These are phyloP conservation scores for Coprinopsis marcescibilis DNA, from an alignment of 768 basidiomycete species.

Conservation along the genomic window DNA sequence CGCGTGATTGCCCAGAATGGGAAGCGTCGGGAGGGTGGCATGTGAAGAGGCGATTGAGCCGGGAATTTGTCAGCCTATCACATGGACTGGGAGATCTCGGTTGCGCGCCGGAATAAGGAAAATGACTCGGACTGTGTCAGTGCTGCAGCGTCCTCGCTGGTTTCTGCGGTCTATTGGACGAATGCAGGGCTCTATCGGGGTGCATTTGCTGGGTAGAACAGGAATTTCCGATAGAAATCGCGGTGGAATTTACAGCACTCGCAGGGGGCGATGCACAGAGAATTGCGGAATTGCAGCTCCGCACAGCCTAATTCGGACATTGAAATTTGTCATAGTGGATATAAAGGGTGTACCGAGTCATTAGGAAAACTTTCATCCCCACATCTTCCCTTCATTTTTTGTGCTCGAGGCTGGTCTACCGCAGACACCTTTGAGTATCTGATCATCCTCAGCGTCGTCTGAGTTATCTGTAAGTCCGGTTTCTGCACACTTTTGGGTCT, in stretches of 20 bases:
- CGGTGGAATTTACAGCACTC: constrained; percentile 5
- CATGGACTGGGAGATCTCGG: constrained; percentile 16
- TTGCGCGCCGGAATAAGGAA: constrained; percentile 12
- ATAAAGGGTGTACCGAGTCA: constrained; percentile 24
- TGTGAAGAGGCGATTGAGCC: constrained; percentile 16
- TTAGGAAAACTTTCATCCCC: constrained; percentile 13
- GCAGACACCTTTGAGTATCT: constrained; percentile 15
- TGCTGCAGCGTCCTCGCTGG: constrained; percentile 14
- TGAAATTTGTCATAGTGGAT: constrained; percentile 17
- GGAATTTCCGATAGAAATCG: neutral
- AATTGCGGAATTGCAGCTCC: constrained; percentile 5
- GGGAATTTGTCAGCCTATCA: constrained; percentile 19
- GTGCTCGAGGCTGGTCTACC: constrained; percentile 13
- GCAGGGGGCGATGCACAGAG: constrained; percentile 6
- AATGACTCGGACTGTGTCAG: too few species aligned
- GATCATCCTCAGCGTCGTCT: constrained; percentile 15
- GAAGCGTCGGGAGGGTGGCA: constrained; percentile 15
- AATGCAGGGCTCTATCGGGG: neutral
- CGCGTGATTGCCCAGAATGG: too few species aligned
- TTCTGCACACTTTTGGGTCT: constrained; percentile 18
- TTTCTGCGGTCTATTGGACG: neutral
- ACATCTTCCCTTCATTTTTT: constrained; percentile 16
- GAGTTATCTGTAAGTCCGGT: constrained; percentile 30
- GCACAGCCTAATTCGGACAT: constrained; percentile 11
- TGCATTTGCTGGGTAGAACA: neutral